These are phyloP conservation scores for Medicago ruthenica DNA, from an alignment of 306 rosid species.

Conservation along the genomic window DNA sequence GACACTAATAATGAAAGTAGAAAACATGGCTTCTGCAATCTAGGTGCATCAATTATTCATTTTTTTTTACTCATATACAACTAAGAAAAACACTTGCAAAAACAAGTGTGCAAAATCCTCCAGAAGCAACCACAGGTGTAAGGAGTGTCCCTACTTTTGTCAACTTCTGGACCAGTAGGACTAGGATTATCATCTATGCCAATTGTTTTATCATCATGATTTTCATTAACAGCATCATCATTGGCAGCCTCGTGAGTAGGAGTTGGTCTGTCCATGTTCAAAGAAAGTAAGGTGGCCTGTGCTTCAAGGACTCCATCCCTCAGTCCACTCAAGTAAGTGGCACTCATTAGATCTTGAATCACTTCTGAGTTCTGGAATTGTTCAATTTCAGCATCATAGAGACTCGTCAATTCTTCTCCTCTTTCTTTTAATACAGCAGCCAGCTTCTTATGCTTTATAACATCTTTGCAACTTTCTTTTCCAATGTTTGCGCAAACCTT, in stretches of 20 bases:
- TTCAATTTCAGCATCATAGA: not conserved
- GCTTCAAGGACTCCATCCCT: constrained; percentile 9
- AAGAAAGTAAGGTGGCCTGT: not conserved
- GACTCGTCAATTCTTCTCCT: constrained; percentile 4
- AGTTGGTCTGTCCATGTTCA: not conserved
- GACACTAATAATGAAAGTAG: not conserved
- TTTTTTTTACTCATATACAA: not conserved
- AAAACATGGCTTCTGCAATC: not conserved
- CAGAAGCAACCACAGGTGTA: not conserved
- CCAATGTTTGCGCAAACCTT: not conserved
- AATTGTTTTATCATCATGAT: not conserved
- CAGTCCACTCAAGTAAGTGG: constrained; percentile 3
- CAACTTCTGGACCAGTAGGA: not conserved
- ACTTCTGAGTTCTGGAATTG: not conserved
- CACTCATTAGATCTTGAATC: not conserved
- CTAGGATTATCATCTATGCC: not conserved
- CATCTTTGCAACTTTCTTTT: not conserved
- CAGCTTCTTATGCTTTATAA: not conserved
- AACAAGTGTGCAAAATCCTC: not conserved
- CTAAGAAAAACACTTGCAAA: constrained; percentile 2
- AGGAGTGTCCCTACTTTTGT: not conserved
- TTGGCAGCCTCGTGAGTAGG: not conserved
- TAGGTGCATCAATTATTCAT: not conserved
- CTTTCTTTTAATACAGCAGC: not conserved
- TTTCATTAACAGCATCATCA: not conserved